A percentile compares a stretch with the other conserved stretches of the same genome.
Conservation (phyloP, 169 alveolate genomes). For the Sarcocystis neurona region DNA sequence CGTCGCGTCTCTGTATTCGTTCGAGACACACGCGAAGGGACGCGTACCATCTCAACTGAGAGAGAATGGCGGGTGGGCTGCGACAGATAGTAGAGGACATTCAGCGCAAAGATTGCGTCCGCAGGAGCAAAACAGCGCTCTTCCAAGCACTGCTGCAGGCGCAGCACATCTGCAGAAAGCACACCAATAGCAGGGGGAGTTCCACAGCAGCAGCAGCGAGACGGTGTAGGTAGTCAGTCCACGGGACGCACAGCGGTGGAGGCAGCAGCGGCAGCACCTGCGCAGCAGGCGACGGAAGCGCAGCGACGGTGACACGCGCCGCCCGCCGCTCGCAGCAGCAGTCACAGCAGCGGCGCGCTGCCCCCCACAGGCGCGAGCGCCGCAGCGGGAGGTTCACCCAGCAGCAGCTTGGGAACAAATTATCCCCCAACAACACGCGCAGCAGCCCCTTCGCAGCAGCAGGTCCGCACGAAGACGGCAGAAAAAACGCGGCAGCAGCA, state of each 20-base stretch:
- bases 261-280: not conserved
- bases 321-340: no score
- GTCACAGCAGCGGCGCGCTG: not conserved
- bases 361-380: not conserved
- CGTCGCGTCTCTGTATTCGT: no score
- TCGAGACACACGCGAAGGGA: conserved; percentile 48
- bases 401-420: not conserved
- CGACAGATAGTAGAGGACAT: conserved; percentile 31
- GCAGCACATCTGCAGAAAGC: conserved; percentile 13
- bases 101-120: conserved; percentile 34
- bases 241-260: not conserved
- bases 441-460: not conserved
- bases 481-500: no score
- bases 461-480: not conserved
- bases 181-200: not conserved
- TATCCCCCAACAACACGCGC: not conserved
- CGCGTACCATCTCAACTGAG: no score
- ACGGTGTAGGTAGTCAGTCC: not conserved
- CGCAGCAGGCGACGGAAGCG: not conserved
- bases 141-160: conserved; percentile 43
- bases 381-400: not conserved
- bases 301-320: not conserved
- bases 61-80: conserved; percentile 36
- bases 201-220: not conserved
- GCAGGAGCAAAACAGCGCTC: conserved; percentile 53